These are phyloP conservation scores for Vanrija sp. DNA, from an alignment of 1,284 basidiomycete species.

Conservation along the genomic window DNA sequence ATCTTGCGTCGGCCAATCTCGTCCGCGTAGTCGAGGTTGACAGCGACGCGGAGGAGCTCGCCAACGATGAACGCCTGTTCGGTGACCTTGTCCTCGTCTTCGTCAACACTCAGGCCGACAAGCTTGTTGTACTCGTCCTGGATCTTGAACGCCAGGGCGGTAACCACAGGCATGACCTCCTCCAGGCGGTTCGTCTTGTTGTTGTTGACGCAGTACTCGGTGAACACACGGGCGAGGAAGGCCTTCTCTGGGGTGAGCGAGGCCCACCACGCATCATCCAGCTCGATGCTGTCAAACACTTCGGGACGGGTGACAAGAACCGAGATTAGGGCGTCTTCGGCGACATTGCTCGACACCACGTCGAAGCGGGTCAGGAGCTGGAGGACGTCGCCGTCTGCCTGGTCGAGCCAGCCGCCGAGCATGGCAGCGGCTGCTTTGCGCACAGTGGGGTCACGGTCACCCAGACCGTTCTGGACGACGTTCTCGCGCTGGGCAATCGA, in stretches of 20 bases:
- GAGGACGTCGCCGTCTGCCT: slow-evolving; percentile 53
- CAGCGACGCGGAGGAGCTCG: slow-evolving; percentile 74
- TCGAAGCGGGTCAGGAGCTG: slow-evolving; percentile 66
- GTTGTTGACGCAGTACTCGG: slow-evolving; percentile 67
- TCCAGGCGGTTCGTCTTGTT: slow-evolving; percentile 70
- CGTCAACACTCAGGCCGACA: slow-evolving; percentile 48
- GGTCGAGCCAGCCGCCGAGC: slow-evolving; percentile 72
- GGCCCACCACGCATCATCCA: slow-evolving; percentile 70
- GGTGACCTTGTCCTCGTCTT: slow-evolving; percentile 55
- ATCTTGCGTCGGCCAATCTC: slow-evolving; percentile 92
- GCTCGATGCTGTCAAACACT: slow-evolving; percentile 63
- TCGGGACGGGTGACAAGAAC: slow-evolving; percentile 62
- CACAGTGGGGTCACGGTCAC: slow-evolving; percentile 82
- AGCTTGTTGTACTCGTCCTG: slow-evolving; percentile 74
- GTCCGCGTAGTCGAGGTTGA: slow-evolving; percentile 86
- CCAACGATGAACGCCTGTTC: slow-evolving; percentile 67
- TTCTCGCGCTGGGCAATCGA: slow-evolving; percentile 73
- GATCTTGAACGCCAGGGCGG: slow-evolving; percentile 79
- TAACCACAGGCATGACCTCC: slow-evolving; percentile 77
- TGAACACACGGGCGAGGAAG: slow-evolving; percentile 78
- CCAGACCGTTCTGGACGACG: slow-evolving; percentile 74
- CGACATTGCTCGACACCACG: slow-evolving; percentile 57
- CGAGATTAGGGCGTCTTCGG: slow-evolving; percentile 64
- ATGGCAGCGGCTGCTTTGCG: slow-evolving; percentile 72
- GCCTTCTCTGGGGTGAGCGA: slow-evolving; percentile 73